These are phyloP conservation scores for Anaeramoeba flamelloides DNA, from an alignment of 78 protist species.

Conservation along the genomic window DNA sequence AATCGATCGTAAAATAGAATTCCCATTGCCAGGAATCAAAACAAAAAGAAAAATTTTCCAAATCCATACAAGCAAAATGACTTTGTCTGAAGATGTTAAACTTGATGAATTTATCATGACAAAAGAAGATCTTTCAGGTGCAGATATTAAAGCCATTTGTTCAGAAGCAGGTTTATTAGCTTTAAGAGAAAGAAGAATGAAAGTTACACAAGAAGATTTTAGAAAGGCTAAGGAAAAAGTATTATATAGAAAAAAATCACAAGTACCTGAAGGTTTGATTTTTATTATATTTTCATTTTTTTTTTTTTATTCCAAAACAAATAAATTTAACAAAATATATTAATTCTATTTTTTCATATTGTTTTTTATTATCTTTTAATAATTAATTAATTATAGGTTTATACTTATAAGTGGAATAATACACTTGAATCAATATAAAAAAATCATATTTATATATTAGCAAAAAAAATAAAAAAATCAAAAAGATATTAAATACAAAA, in stretches of 20 bases:
- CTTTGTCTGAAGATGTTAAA: constrained; percentile 82
- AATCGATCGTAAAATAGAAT: constrained; percentile 97
- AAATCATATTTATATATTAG: too few species aligned
- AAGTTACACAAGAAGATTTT: constrained; percentile 84
- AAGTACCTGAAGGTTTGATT: constrained; percentile 73
- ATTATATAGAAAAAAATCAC: constrained; percentile 76
- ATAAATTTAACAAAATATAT: too few species aligned
- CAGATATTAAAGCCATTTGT: constrained; percentile 84
- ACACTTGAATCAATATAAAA: too few species aligned
- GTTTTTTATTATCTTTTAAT: too few species aligned
- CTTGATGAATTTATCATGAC: constrained; percentile 85
- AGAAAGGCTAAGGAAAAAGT: not conserved
- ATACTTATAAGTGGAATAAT: too few species aligned
- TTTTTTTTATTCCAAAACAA: too few species aligned
- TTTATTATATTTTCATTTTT: too few species aligned
- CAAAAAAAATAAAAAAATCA: too few species aligned
- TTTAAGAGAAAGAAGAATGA: constrained; percentile 91
- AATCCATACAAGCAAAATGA: constrained; percentile 55
- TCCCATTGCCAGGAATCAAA: constrained; percentile 89
- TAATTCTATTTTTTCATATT: too few species aligned
- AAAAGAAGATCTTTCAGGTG: constrained; percentile 94
- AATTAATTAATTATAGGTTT: too few species aligned
- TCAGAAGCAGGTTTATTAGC: constrained; percentile 99
- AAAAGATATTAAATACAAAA: too few species aligned
- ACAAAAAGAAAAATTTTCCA: constrained; percentile 57